These are phyloP conservation scores for Verticillium dahliae DNA, from an alignment of 2,329 filamentous ascomycete genomes.

Conservation along the genomic window DNA sequence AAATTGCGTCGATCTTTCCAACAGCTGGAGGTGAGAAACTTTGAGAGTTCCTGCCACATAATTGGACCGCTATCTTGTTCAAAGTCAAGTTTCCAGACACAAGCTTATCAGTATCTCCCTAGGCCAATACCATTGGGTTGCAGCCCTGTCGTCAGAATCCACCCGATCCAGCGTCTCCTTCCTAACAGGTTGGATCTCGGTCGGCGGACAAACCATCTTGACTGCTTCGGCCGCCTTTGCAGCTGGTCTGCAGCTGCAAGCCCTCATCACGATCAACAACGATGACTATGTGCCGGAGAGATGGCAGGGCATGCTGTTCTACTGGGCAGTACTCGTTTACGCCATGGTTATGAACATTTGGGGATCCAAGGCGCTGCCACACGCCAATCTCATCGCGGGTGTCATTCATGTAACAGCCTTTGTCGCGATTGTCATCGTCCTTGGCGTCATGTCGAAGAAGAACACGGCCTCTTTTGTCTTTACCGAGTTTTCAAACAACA, in stretches of 20 bases:
- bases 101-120: not conserved
- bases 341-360: slow-evolving; percentile 32
- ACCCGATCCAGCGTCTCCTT: slow-evolving; percentile 28
- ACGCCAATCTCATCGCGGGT: slow-evolving; percentile 22
- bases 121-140: slow-evolving; percentile 41
- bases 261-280: slow-evolving; percentile 34
- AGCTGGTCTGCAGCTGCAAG: slow-evolving; percentile 34
- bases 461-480: slow-evolving; percentile 23
- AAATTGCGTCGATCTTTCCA: slow-evolving; percentile 30
- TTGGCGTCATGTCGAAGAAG: slow-evolving; percentile 23
- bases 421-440: slow-evolving; percentile 17
- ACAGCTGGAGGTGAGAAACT: slow-evolving; percentile 22
- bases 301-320: slow-evolving; percentile 40
- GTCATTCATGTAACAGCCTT: slow-evolving; percentile 20
- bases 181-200: slow-evolving; percentile 37
- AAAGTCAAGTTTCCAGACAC: slow-evolving; percentile 16
- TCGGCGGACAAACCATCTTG: slow-evolving; percentile 37
- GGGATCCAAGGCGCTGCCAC: slow-evolving; percentile 28
- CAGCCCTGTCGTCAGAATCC: slow-evolving; percentile 25
- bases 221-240: slow-evolving; percentile 41
- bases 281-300: slow-evolving; percentile 29
- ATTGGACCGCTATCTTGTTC: slow-evolving; percentile 16
- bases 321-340: slow-evolving; percentile 35
- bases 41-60: slow-evolving; percentile 13
- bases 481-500: slow-evolving; percentile 21